These are phyloP conservation scores for Arctostaphylos glauca DNA, from an alignment of 148 eudicot genomes.

Conservation along the genomic window DNA sequence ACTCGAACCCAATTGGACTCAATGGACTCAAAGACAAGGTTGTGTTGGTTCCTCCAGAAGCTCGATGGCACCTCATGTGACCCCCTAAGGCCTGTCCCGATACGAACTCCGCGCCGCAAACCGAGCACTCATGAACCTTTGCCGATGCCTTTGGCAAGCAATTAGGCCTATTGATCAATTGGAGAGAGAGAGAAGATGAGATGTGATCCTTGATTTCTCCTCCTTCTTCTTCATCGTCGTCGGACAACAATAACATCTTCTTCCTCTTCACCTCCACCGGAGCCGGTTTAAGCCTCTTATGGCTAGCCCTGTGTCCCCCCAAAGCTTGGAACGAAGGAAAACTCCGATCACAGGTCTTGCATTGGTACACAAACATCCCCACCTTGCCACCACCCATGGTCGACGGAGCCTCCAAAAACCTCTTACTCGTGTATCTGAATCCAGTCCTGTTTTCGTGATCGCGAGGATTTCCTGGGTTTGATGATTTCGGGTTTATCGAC, in stretches of 20 bases:
- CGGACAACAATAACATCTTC: slow-evolving; percentile 5
- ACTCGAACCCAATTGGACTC: background rate
- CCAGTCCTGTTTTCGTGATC: background rate
- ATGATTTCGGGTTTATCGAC: background rate
- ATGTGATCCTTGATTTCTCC: background rate
- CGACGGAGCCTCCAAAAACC: background rate
- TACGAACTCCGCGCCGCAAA: slow-evolving; percentile 54
- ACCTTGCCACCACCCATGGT: slow-evolving; percentile 27
- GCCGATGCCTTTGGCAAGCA: slow-evolving; percentile 14
- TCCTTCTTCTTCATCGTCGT: slow-evolving; percentile 25
- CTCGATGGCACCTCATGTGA: slow-evolving; percentile 67
- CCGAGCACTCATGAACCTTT: slow-evolving; percentile 56
- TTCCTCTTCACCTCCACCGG: background rate
- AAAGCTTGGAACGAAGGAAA: slow-evolving; percentile 69
- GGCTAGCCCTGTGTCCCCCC: slow-evolving; percentile 69
- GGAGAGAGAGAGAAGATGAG: slow-evolving; percentile 18
- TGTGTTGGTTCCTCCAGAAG: slow-evolving; percentile 13
- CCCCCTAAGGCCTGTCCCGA: slow-evolving; percentile 69
- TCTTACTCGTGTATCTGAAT: slow-evolving; percentile 5
- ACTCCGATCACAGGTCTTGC: slow-evolving; percentile 57
- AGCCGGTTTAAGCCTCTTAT: slow-evolving; percentile 44
- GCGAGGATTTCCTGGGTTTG: background rate
- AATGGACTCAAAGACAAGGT: slow-evolving; percentile 19
- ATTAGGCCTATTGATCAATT: slow-evolving; percentile 18
- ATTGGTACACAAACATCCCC: slow-evolving; percentile 45